Evolutionary conservation across 2,329 filamentous ascomycete genomes (phyloP).

Genomic region (Microcera coccophila): DNA sequence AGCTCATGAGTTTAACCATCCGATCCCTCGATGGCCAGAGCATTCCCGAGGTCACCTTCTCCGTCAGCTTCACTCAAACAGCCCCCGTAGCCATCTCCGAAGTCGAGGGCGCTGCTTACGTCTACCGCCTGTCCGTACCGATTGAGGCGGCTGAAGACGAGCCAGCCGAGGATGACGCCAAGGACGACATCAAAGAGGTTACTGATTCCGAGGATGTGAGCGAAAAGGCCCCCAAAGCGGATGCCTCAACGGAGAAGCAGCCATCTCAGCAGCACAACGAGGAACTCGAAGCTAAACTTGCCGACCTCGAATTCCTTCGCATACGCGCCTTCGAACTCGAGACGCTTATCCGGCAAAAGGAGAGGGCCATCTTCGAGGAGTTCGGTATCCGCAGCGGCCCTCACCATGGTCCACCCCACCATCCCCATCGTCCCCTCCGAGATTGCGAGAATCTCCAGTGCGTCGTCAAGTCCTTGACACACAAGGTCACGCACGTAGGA

Average conservation of each 20-base stretch:
- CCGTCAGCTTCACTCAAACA: conserved; percentile 45
- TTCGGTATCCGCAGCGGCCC: conserved; percentile 23
- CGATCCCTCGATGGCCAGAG: conserved; percentile 40
- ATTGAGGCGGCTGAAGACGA: not conserved
- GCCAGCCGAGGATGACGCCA: not conserved
- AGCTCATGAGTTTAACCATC: conserved; percentile 44
- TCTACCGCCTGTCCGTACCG: conserved; percentile 20
- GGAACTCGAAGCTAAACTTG: conserved; percentile 39
- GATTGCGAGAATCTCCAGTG: conserved; percentile 32
- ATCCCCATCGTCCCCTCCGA: conserved; percentile 17
- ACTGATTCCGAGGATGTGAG: not conserved
- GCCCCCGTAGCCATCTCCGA: conserved; percentile 40
- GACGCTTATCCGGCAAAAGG: conserved; percentile 40
- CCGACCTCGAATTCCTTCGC: conserved; percentile 42
- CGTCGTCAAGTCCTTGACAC: conserved; percentile 37
- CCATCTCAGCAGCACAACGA: conserved; percentile 25
- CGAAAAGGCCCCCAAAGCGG: not conserved
- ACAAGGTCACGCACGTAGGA: conserved; percentile 35
- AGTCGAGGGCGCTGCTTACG: conserved; percentile 39
- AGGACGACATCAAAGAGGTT: conserved; percentile 8
- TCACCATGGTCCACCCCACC: conserved; percentile 11
- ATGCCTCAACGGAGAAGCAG: conserved; percentile 4
- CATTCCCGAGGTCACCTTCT: conserved; percentile 36
- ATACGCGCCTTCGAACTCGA: conserved; percentile 40
- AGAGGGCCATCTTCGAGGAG: conserved; percentile 36